Conservation (phyloP, 2,329 filamentous ascomycete genomes). For the Beauveria medogensis region DNA sequence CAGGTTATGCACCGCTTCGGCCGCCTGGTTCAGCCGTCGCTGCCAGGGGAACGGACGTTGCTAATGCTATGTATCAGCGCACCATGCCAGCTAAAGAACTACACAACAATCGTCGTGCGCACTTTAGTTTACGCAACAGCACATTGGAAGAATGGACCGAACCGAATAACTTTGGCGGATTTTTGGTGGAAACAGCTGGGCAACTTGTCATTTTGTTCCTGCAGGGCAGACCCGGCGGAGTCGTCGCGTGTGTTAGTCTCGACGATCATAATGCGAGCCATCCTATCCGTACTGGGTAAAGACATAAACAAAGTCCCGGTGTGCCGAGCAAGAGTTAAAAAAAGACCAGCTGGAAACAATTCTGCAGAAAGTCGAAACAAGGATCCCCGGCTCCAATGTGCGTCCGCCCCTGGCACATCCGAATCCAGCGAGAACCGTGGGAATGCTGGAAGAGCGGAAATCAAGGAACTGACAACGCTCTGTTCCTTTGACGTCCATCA, state of each 20-base stretch:
- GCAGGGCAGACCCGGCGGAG: not conserved
- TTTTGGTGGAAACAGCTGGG: too few species aligned
- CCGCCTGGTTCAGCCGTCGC: not conserved
- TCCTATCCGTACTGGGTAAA: too few species aligned
- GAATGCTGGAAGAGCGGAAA: too few species aligned
- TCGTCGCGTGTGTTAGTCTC: not conserved
- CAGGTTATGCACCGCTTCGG: not conserved
- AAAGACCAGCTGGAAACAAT: not conserved
- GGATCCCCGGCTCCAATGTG: not conserved
- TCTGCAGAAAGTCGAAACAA: not conserved
- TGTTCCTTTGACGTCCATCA: too few species aligned
- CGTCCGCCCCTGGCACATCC: not conserved
- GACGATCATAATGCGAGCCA: not conserved
- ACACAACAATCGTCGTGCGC: too few species aligned
- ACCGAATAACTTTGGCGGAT: too few species aligned
- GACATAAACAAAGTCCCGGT: too few species aligned
- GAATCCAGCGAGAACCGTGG: too few species aligned
- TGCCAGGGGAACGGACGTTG: not conserved
- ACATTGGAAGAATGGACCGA: too few species aligned
- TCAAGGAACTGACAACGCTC: too few species aligned
- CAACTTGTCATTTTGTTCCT: too few species aligned
- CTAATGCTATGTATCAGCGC: not conserved
- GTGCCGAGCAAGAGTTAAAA: not conserved
- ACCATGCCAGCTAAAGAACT: not conserved
- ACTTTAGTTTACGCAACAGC: too few species aligned